Evolutionary conservation across 2,329 filamentous ascomycete species (phyloP).

Genomic region (Calycina marina): DNA sequence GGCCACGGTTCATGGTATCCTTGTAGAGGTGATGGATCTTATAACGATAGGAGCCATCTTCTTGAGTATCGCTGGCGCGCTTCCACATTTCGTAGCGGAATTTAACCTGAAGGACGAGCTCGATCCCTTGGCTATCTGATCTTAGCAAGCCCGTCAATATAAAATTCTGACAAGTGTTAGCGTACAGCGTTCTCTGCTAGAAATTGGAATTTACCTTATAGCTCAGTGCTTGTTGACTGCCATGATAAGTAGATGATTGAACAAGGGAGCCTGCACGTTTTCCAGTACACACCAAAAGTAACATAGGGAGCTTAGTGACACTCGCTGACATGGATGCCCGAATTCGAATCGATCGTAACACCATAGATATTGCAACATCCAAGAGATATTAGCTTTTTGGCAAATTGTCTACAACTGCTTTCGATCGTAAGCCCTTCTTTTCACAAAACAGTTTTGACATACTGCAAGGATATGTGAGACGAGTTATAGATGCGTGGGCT

Average conservation of each 20-base stretch:
- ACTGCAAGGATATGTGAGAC: background rate
- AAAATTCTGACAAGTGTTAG: background rate
- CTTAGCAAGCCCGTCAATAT: background rate
- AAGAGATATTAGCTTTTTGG: background rate
- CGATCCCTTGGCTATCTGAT: too few species aligned
- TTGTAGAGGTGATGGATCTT: background rate
- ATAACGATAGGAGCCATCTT: too few species aligned
- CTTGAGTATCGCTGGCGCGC: background rate
- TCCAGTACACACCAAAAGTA: constrained; percentile 4
- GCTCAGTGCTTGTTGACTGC: constrained; percentile 1
- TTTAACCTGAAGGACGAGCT: constrained; percentile 1
- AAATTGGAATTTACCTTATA: constrained; percentile 1
- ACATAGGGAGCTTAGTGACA: background rate
- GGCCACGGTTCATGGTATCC: constrained; percentile 1
- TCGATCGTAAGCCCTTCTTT: background rate
- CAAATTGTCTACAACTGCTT: background rate
- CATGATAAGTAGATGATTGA: background rate
- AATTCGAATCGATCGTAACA: background rate
- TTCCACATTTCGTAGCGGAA: constrained; percentile 1
- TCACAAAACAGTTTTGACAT: background rate
- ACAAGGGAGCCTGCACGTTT: background rate
- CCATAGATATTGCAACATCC: background rate
- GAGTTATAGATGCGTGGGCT: too few species aligned
- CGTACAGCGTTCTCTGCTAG: background rate
- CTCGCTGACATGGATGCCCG: background rate